Evolutionary conservation across 345 rosid species (phyloP), one percentile per base, ranked within the genome.

Genomic region (Lepidium didymum): DNA sequence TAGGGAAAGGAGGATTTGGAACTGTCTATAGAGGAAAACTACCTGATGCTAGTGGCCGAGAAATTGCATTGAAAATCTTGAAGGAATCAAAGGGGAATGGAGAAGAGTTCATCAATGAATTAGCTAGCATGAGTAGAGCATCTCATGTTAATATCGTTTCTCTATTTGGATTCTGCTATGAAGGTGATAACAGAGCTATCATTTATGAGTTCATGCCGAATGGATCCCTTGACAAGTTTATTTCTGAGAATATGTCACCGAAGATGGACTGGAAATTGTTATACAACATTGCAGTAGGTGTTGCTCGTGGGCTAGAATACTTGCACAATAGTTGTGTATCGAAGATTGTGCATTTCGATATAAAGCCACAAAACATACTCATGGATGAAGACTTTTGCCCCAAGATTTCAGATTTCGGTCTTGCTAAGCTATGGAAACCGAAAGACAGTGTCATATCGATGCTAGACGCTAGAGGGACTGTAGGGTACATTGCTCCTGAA

Each of bases 141-240:
- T 85, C 83, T 15, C 88, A 81, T 76, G 77, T 80, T 41, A 83
- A 83, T 38, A 34, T 83, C 0, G 83, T 79, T 27, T 81, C 72
- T 13, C 16, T 71, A 0, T 62, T 54, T 37, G 69, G 64, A 25
- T 71, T 71, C 23, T 76, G 79, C 54, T 41, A 47, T 4, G 77
- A 81, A 60, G 71, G 75, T 3, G n/a, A 12, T 31, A 40, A 65
- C 10, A 72, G 71, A 71, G 82, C 77, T 29, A 67, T 78, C 5
- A 40, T 83, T 16, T 83, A 76, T 8, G 81, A 81, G 63, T 83
- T 69, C 72, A 77, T 79, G 81, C 59, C 77, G 0, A 81, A 77
- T 67, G 82, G 82, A 21, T 77, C 83, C 0, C 79, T 79, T 0
- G 87, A 77, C 18, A 75, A 79, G 21, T 79, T 77, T 42, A 70